Percentiles rank a stretch among this genome's conserved stretches.
phyloP scores from a whole-genome alignment of 2,329 filamentous ascomycete species.

The Albophoma yamanashiensis region DNA sequence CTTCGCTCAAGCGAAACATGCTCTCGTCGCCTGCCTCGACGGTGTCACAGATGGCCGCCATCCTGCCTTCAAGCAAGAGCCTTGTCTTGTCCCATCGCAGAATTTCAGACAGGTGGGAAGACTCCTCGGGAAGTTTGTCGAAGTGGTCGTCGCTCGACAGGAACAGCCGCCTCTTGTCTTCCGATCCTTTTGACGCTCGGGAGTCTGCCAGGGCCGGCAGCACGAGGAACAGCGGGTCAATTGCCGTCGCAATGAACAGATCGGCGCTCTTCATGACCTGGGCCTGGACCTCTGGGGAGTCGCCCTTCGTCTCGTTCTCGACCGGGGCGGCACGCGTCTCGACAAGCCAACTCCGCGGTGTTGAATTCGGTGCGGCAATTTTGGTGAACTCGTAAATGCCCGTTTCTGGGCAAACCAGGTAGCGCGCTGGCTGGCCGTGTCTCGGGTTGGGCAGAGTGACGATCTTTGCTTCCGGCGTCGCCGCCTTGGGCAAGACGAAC shows the following conservation, averaged over 20 bases:
- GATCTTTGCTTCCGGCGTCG: constrained; percentile 43
- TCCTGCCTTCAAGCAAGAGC: constrained; percentile 48
- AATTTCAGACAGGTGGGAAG: constrained; percentile 48
- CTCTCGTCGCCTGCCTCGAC: constrained; percentile 74
- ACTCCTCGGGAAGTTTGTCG: constrained; percentile 45
- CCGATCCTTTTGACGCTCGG: constrained; percentile 26
- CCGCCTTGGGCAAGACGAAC: constrained; percentile 50
- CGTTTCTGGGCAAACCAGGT: constrained; percentile 49
- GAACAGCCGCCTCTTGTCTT: constrained; percentile 50
- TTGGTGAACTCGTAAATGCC: constrained; percentile 57
- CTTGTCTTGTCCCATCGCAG: constrained; percentile 37
- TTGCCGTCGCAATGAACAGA: constrained; percentile 71
- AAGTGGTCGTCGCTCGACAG: constrained; percentile 62
- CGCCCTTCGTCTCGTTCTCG: constrained; percentile 9
- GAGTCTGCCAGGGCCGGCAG: constrained; percentile 56
- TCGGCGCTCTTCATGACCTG: constrained; percentile 54
- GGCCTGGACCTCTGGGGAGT: constrained; percentile 8
- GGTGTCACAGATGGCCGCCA: constrained; percentile 65
- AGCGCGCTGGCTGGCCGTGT: constrained; percentile 42
- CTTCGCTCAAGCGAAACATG: constrained; percentile 71
- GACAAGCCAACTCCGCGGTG: constrained; percentile 53
- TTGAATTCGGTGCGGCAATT: constrained; percentile 39
- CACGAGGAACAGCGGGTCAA: constrained; percentile 78
- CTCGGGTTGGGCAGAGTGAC: constrained; percentile 51
- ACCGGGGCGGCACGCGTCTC: constrained; percentile 17